Evolutionary conservation across 768 basidiomycete species (phyloP).

Genomic region (Agaricus sinodeliciosus): DNA sequence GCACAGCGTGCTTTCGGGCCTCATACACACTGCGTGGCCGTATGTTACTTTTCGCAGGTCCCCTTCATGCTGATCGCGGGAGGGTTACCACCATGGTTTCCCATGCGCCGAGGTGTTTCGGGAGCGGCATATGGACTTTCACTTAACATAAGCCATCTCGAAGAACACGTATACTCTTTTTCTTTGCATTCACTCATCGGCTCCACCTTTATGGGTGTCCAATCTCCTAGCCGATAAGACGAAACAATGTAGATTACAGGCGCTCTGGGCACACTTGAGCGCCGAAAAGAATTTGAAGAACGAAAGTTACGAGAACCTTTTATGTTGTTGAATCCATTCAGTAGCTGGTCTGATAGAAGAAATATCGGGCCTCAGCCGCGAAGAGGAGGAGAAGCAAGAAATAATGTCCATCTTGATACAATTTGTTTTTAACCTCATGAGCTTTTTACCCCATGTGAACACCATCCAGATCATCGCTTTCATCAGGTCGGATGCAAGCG

Average conservation of each 20-base stretch:
- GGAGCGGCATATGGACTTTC: not conserved
- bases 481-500: not conserved
- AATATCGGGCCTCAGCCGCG: not conserved
- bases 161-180: too few species aligned
- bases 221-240: slow-evolving; percentile 4
- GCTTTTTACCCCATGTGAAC: slow-evolving; percentile 1
- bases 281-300: not conserved
- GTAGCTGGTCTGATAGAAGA: not conserved
- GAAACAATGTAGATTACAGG: not conserved
- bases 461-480: slow-evolving; percentile 1
- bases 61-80: not conserved
- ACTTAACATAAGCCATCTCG: not conserved
- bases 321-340: not conserved
- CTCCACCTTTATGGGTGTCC: not conserved
- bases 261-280: slow-evolving; percentile 1
- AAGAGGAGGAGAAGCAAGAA: not conserved
- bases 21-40: not conserved
- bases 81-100: not conserved
- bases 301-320: not conserved
- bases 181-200: not conserved
- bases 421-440: not conserved
- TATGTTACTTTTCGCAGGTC: too few species aligned
- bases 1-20: not conserved
- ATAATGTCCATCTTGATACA: not conserved
- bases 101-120: not conserved